These are phyloP conservation scores for Amylocystis lapponica DNA, from an alignment of 768 basidiomycete genomes.

Conservation along the genomic window DNA sequence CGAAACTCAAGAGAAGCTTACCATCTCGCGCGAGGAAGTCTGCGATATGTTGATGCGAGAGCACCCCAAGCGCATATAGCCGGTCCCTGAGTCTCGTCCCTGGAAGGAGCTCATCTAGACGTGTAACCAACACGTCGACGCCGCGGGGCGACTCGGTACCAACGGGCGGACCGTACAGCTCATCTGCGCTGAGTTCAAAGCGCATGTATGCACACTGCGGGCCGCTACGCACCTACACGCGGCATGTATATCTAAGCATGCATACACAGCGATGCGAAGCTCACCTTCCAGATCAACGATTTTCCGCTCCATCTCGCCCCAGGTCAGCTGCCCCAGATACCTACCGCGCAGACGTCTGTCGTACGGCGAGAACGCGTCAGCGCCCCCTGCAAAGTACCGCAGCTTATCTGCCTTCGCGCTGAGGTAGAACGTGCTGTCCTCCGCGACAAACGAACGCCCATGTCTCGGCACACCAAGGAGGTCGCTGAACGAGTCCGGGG, in stretches of 20 bases:
- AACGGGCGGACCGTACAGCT: constrained; percentile 35
- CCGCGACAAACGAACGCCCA: constrained; percentile 36
- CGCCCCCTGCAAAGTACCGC: constrained; percentile 5
- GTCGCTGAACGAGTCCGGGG: constrained; percentile 31
- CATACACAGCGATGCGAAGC: too few species aligned
- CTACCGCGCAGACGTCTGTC: not conserved
- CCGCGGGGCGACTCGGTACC: constrained; percentile 37
- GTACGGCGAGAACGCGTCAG: not conserved
- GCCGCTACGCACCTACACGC: too few species aligned
- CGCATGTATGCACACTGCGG: too few species aligned
- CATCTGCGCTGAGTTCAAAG: constrained; percentile 25
- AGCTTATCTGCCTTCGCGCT: constrained; percentile 20
- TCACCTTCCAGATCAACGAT: constrained; percentile 31
- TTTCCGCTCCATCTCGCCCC: constrained; percentile 12
- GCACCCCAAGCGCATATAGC: constrained; percentile 24
- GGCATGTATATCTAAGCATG: too few species aligned
- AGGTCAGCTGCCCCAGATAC: not conserved
- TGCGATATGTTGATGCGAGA: constrained; percentile 39
- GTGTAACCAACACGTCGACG: constrained; percentile 30
- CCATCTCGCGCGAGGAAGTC: constrained; percentile 23
- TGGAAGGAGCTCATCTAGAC: constrained; percentile 38
- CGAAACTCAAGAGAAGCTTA: constrained; percentile 4
- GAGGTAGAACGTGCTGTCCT: constrained; percentile 28
- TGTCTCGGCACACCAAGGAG: constrained; percentile 38
- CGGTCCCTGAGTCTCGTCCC: constrained; percentile 43